Evolutionary conservation across 306 rosid genomes (phyloP).

Genomic region (Gleditsia sinensis): DNA sequence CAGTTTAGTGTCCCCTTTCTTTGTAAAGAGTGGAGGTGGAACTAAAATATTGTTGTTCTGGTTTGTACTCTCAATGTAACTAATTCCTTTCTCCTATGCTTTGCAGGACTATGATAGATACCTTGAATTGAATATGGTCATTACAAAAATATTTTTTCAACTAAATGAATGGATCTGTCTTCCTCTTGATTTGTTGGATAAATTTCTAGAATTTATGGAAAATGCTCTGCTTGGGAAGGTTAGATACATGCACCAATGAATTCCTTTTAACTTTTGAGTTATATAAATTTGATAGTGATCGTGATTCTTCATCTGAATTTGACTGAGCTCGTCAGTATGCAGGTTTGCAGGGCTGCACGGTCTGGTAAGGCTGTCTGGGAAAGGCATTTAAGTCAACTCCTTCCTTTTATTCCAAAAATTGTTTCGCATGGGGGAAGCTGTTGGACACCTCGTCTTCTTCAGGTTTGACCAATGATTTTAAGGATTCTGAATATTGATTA

Average conservation of each 20-base stretch:
- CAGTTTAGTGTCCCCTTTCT: not conserved
- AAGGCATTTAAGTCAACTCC: conserved; percentile 64
- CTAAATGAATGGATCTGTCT: conserved; percentile 59
- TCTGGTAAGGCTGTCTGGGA: conserved; percentile 61
- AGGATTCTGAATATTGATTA: conserved; percentile 15
- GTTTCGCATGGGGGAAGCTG: conserved; percentile 45
- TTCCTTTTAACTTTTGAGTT: conserved; percentile 13
- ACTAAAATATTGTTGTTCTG: conserved; percentile 19
- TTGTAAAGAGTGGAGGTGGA: not conserved
- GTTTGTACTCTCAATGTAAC: conserved; percentile 20
- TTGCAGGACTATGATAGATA: conserved; percentile 71
- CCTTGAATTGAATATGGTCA: conserved; percentile 58
- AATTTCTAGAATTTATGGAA: conserved; percentile 73
- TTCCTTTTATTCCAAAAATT: conserved; percentile 80
- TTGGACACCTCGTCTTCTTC: conserved; percentile 78
- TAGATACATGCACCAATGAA: conserved; percentile 29
- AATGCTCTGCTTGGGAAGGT: conserved; percentile 77
- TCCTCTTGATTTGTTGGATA: conserved; percentile 59
- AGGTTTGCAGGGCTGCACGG: conserved; percentile 48
- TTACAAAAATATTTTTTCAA: conserved; percentile 71
- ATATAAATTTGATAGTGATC: conserved; percentile 19
- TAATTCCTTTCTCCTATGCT: conserved; percentile 15
- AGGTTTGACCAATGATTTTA: conserved; percentile 53
- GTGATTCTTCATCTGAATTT: conserved; percentile 6
- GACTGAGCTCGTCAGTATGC: conserved; percentile 32